Conservation (phyloP, 352 stramenopile species). For the Phytophthora meadii region DNA sequence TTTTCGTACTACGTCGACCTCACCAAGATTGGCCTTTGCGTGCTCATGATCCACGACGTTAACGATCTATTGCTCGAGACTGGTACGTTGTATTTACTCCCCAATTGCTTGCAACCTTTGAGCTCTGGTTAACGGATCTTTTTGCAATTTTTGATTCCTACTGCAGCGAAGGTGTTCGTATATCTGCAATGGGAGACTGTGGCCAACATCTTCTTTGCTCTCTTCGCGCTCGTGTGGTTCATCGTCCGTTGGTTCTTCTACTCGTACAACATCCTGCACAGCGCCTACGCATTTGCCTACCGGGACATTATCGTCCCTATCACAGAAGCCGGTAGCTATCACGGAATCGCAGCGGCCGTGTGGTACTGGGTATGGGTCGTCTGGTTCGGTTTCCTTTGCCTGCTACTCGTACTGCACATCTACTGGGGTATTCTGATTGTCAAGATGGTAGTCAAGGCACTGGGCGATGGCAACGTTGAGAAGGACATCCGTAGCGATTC, state of each 20-base stretch:
- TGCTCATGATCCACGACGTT: slow-evolving; percentile 86
- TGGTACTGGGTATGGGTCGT: slow-evolving; percentile 70
- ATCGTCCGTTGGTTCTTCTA: slow-evolving; percentile 76
- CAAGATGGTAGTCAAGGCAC: slow-evolving; percentile 75
- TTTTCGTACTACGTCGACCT: slow-evolving; percentile 80
- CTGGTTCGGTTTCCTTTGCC: slow-evolving; percentile 62
- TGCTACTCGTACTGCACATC: slow-evolving; percentile 73
- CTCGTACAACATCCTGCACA: slow-evolving; percentile 78
- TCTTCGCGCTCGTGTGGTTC: slow-evolving; percentile 79
- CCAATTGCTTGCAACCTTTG: not conserved
- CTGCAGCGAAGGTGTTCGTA: slow-evolving; percentile 78
- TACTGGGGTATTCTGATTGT: slow-evolving; percentile 83
- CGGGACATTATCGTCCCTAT: slow-evolving; percentile 61
- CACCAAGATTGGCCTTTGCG: slow-evolving; percentile 72
- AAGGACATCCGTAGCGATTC: slow-evolving; percentile 87
- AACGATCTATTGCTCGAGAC: slow-evolving; percentile 76
- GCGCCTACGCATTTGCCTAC: slow-evolving; percentile 60
- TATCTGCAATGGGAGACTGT: slow-evolving; percentile 75
- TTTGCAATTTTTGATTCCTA: slow-evolving; percentile 3
- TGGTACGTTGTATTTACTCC: slow-evolving; percentile 11
- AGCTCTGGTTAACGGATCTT: slow-evolving; percentile 10
- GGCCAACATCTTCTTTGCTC: slow-evolving; percentile 73
- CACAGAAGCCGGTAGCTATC: slow-evolving; percentile 45
- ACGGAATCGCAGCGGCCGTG: slow-evolving; percentile 40
- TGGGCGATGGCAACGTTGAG: slow-evolving; percentile 73